Evolutionary conservation across 1,284 basidiomycete genomes (phyloP), one percentile per base, ranked within the genome.

Genomic region (Mycosarcoma mackinlayi): DNA sequence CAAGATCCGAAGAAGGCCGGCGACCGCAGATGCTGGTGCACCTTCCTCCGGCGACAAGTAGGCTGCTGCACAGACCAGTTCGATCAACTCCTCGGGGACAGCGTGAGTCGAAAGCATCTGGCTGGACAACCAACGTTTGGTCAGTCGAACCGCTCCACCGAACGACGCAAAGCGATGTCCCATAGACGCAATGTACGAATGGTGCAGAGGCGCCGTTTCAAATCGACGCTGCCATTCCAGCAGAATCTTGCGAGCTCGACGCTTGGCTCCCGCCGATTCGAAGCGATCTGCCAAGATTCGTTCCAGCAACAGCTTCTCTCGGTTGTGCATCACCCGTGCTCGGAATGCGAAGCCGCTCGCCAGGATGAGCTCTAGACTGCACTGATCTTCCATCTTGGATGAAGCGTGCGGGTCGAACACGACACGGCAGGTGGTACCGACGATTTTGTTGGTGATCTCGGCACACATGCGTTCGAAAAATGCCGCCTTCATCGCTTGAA

Each of bases 401-500:
- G 83, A 69, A 60, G 73, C 76, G 24, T 71, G 53, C 51, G 87
- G 85, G 21, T 88, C 87, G 16, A 89, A 83, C 7, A 69, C 77
- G 7, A 82, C 71, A 8, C 59, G 51, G 27, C 58, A 53, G 8
- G 48, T 85, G 3, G 92, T 86, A n/a, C 80, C 80, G 19, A 58
- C 49, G 33, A 79, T 56, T 52, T 72, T 71, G 47, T 51, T 58
- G 38, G 38, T 33, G n/a, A 82, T 58, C 19, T 72, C 59, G n/a
- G 50, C 47, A 24, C 75, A 74, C 42, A 82, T 71, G 33, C 74
- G 71, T 39, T 82, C 78, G 41, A 73, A 76, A 81, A 98, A 91
- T 0, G 95, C 95, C 3, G 96, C 86, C 84, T 98, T 98, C 84
- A 94, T 91, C 74, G 93, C 93, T 83, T 97, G 94, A 42, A 98